Conservation (phyloP, 331 rosid species). For the Rosa hybrid region DNA sequence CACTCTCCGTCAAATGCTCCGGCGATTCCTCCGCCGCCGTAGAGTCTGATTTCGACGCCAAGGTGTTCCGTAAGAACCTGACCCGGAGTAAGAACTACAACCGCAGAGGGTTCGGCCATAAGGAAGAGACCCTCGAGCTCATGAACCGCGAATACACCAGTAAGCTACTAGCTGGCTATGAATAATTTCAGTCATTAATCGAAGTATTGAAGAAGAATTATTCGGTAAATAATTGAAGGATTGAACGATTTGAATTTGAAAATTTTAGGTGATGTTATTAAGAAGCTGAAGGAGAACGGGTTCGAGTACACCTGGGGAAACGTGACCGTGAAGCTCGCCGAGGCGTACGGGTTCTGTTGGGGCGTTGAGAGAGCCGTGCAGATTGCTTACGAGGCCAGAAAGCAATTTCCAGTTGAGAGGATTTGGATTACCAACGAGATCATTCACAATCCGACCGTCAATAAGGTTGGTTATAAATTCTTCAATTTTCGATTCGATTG, state of each 20-base stretch:
- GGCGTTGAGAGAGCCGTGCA: slow-evolving; percentile 98
- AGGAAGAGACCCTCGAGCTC: slow-evolving; percentile 82
- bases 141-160: slow-evolving; percentile 92
- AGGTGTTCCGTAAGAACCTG: slow-evolving; percentile 85
- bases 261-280: slow-evolving; percentile 72
- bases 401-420: slow-evolving; percentile 79
- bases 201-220: not conserved
- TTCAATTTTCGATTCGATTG: not conserved
- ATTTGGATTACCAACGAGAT: slow-evolving; percentile 94
- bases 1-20: slow-evolving; percentile 57
- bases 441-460: slow-evolving; percentile 95
- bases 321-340: slow-evolving; percentile 88
- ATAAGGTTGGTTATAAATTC: slow-evolving; percentile 52
- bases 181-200: not conserved
- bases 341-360: slow-evolving; percentile 95
- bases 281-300: slow-evolving; percentile 79
- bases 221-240: no score
- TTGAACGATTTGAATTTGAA: not conserved
- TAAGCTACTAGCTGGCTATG: slow-evolving; percentile 16
- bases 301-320: slow-evolving; percentile 83
- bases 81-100: slow-evolving; percentile 86
- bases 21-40: slow-evolving; percentile 42
- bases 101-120: slow-evolving; percentile 82
- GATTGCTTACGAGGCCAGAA: slow-evolving; percentile 96
- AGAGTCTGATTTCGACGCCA: slow-evolving; percentile 76